phyloP scores from a whole-genome alignment of 164 flowering plant genomes.

The Magnolia kwangsiensis region DNA sequence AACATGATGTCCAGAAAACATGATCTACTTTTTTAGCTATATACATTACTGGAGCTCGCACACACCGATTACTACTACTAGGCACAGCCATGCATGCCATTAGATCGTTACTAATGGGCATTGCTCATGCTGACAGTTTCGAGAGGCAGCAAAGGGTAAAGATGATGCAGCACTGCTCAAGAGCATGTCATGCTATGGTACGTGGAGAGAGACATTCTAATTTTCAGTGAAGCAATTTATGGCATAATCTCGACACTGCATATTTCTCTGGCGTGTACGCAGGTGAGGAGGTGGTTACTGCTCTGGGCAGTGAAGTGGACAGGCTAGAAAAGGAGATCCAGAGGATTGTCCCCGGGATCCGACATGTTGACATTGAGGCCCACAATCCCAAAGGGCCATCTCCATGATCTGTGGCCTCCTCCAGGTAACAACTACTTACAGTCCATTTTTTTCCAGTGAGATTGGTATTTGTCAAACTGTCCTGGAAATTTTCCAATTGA shows the following conservation, averaged over 20 bases:
- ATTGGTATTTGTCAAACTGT: too few relatives aligned
- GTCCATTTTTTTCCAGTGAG: too few relatives aligned
- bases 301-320: slow-evolving; percentile 97
- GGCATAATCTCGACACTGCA: neutral
- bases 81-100: neutral
- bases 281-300: slow-evolving; percentile 96
- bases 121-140: slow-evolving; percentile 50
- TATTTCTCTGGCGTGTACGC: slow-evolving; percentile 1
- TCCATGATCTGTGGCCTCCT: slow-evolving; percentile 18
- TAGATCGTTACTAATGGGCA: slow-evolving; percentile 2
- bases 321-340: slow-evolving; percentile 92
- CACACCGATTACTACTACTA: too few relatives aligned
- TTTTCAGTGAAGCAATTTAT: neutral
- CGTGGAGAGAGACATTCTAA: slow-evolving; percentile 3
- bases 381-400: slow-evolving; percentile 49
- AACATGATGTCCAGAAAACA: too few relatives aligned
- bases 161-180: slow-evolving; percentile 63
- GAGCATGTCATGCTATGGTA: slow-evolving; percentile 90
- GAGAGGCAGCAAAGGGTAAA: slow-evolving; percentile 62
- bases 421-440: too few relatives aligned
- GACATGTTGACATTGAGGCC: slow-evolving; percentile 87
- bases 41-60: too few relatives aligned
- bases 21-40: too few relatives aligned
- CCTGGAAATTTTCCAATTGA: neutral
- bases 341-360: slow-evolving; percentile 84